Evolutionary conservation across 768 basidiomycete genomes (phyloP), one percentile per base, ranked within the genome.

Genomic region (Amanita subjunquillea): DNA sequence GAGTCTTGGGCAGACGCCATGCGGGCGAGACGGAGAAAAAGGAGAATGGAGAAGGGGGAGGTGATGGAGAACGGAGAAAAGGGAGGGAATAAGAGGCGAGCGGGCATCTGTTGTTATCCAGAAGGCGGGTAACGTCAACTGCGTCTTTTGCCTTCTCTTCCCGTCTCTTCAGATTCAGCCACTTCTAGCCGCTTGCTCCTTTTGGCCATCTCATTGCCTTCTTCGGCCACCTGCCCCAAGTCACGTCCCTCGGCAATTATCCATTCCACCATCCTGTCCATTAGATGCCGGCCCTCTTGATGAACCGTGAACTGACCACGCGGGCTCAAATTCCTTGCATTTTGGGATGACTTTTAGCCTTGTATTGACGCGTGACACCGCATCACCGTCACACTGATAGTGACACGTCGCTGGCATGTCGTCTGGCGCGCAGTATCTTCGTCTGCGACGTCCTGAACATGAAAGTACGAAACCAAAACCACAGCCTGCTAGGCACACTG

Each of bases 401-500:
- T 22, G 29, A 7, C 50, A 36, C 41, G 41, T 32, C 30, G 39
- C 30, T 32, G 30, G 20, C 27, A 69, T 70, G 69, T 60, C 59
- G 42, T 67, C 68, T 29, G 59, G 60, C 45, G 56, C 63, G n/a
- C 78, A 80, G 59, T 69, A 70, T 37, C 59, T 82, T 56, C 75
- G 77, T 39, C 67, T 81, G 42, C 74, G 79, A 50, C 72, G 74
- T 41, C 76, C 77, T 22, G 67, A 66, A 6, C 44, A 56, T 43
- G 56, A 63, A 47, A 34, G 4, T 13, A 5, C 34, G 5, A 61
- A 68, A 39, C 63, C 69, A 22, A 62, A 61, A 20, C 59, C 68
- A 44, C 40, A 62, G n/a, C 62, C 65, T 27, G 37, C 2, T 7
- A 63, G 82, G 46, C 83, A 89, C 62, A 69, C 75, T 1, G 85